Evolutionary conservation across 2,329 filamentous ascomycete species (phyloP).

Genomic region (Fusarium xylarioides): DNA sequence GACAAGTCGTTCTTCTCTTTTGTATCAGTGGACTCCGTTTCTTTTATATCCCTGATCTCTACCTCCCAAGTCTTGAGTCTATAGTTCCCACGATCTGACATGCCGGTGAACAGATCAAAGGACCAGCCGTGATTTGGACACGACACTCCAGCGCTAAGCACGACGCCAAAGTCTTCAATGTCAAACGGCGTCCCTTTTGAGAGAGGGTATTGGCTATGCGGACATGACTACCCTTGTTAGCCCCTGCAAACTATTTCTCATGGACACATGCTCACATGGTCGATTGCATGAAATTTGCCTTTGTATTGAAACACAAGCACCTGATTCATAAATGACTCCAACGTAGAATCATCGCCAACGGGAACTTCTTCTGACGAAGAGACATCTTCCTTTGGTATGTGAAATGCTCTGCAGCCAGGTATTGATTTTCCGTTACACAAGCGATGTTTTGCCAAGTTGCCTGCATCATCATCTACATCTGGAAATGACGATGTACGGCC

Average conservation of each 20-base stretch:
- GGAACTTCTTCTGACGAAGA: conserved; percentile 50
- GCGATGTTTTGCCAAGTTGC: conserved; percentile 50
- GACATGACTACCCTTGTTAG: conserved; percentile 62
- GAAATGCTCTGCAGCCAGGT: conserved; percentile 69
- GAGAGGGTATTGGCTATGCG: conserved; percentile 73
- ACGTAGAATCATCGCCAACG: conserved; percentile 46
- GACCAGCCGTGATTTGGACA: conserved; percentile 78
- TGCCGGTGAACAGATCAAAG: conserved; percentile 73
- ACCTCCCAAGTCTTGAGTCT: conserved; percentile 71
- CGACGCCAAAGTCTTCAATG: conserved; percentile 76
- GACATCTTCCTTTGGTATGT: conserved; percentile 53
- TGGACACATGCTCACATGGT: conserved; percentile 65
- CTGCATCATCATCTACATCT: conserved; percentile 55
- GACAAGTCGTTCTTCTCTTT: background rate
- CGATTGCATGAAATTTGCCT: conserved; percentile 71
- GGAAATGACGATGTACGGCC: conserved; percentile 66
- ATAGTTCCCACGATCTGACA: conserved; percentile 69
- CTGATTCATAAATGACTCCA: conserved; percentile 61
- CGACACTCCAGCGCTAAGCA: conserved; percentile 68
- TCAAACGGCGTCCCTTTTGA: conserved; percentile 71
- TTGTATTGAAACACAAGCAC: conserved; percentile 72
- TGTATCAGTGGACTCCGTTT: fast-evolving
- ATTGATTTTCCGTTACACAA: conserved; percentile 52
- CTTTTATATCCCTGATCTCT: conserved; percentile 54
- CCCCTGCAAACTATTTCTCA: fast-evolving